Evolutionary conservation across 352 stramenopile species (phyloP).

Genomic region (Phytophthora fragariaefolia): DNA sequence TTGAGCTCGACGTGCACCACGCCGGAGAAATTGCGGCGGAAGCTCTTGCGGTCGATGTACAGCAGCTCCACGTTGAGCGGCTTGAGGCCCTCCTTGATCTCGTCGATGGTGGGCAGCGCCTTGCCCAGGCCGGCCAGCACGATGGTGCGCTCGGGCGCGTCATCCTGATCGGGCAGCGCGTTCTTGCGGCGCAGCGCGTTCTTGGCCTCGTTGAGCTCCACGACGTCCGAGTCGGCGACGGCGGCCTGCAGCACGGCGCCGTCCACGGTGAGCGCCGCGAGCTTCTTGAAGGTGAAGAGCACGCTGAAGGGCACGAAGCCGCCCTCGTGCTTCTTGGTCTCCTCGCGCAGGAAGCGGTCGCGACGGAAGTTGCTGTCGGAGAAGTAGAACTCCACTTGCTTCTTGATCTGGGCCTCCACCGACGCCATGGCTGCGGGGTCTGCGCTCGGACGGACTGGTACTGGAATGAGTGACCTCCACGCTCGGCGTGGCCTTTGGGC

Average conservation of each 20-base stretch:
- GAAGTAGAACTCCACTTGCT: constrained; percentile 95
- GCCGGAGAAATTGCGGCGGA: constrained; percentile 74
- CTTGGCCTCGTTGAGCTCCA: constrained; percentile 84
- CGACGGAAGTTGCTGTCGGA: constrained; percentile 93
- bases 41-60: constrained; percentile 79
- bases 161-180: constrained; percentile 67
- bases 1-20: constrained; percentile 82
- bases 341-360: constrained; percentile 89
- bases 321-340: constrained; percentile 84
- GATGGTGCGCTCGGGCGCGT: constrained; percentile 65
- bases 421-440: constrained; percentile 52
- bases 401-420: constrained; percentile 78
- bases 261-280: constrained; percentile 85
- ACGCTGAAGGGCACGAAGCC: constrained; percentile 88
- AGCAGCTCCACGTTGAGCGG: constrained; percentile 65
- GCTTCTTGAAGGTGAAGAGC: constrained; percentile 93
- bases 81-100: constrained; percentile 75
- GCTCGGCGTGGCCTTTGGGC: constrained; percentile 11
- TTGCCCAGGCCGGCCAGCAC: constrained; percentile 76
- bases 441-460: constrained; percentile 11
- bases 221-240: constrained; percentile 74
- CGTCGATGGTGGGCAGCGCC: constrained; percentile 72
- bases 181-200: constrained; percentile 81
- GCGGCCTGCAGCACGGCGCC: constrained; percentile 67
- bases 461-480: constrained; percentile 21